A percentile compares a stretch with the other conserved stretches of the same genome.
Evolutionary conservation across 257 asterid genomes (phyloP).

Genomic region (Solanum lignicaule): DNA sequence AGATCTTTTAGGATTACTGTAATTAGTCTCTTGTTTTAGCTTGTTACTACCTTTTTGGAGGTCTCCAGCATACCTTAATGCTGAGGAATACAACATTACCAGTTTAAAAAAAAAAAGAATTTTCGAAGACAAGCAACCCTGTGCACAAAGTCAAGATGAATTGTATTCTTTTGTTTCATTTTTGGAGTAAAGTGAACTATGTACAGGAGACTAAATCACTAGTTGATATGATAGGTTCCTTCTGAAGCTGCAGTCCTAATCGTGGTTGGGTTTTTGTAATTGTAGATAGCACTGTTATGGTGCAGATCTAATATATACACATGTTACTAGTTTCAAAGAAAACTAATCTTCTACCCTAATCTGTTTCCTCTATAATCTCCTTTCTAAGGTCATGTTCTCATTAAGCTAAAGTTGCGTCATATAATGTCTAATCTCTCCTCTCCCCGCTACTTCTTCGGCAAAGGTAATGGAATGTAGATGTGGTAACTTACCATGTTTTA

Average conservation of each 20-base stretch:
- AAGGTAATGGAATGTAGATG: neutral
- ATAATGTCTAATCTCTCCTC: neutral
- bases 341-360: neutral
- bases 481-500: neutral
- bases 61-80: no score
- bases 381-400: neutral
- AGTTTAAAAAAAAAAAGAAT: no score
- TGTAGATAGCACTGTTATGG: no score
- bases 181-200: neutral
- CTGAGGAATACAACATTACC: no score
- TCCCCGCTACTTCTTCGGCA: neutral
- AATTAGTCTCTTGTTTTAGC: no score
- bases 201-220: neutral
- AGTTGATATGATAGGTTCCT: neutral
- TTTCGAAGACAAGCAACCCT: neutral
- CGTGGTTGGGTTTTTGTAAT: neutral
- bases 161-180: neutral
- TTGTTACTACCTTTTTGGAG: no score
- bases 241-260: neutral
- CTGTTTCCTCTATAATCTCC: neutral
- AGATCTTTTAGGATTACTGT: no score
- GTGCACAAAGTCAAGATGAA: neutral
- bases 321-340: neutral
- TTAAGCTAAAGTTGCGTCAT: neutral
- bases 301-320: no score